A percentile compares a stretch with the other conserved stretches of the same genome.
phyloP scores from a whole-genome alignment of 441 rosid genomes.

The Pelargonium myrrhifolium region DNA sequence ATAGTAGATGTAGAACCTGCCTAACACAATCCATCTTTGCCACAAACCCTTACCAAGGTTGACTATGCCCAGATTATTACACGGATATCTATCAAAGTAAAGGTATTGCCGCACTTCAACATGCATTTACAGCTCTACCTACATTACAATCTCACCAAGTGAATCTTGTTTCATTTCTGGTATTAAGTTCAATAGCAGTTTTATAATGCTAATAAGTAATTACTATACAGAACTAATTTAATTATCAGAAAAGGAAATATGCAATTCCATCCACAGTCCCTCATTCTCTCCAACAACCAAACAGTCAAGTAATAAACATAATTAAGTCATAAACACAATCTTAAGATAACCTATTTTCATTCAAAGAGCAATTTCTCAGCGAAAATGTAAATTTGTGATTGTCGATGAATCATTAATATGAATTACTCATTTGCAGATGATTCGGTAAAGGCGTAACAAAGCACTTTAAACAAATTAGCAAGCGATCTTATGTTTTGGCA shows the following conservation, averaged over 20 bases:
- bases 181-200: background rate
- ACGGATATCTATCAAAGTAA: background rate
- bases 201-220: background rate
- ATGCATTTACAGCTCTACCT: constrained; percentile 3
- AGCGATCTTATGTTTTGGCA: background rate
- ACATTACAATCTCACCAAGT: background rate
- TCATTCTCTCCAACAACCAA: background rate
- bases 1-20: too few relatives aligned
- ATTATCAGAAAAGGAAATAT: background rate
- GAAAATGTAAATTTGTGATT: background rate
- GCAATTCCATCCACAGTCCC: background rate
- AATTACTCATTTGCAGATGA: background rate
- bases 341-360: background rate
- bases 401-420: background rate
- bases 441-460: background rate
- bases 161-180: background rate
- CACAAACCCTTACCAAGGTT: background rate
- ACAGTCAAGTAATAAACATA: background rate
- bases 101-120: background rate
- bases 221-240: too few relatives aligned
- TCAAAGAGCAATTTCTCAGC: background rate
- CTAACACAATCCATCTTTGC: background rate
- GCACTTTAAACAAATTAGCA: background rate
- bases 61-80: background rate
- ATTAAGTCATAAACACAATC: background rate